Evolutionary conservation across 208 protist species (phyloP).

Genomic region (Acanthamoeba castellanii): DNA sequence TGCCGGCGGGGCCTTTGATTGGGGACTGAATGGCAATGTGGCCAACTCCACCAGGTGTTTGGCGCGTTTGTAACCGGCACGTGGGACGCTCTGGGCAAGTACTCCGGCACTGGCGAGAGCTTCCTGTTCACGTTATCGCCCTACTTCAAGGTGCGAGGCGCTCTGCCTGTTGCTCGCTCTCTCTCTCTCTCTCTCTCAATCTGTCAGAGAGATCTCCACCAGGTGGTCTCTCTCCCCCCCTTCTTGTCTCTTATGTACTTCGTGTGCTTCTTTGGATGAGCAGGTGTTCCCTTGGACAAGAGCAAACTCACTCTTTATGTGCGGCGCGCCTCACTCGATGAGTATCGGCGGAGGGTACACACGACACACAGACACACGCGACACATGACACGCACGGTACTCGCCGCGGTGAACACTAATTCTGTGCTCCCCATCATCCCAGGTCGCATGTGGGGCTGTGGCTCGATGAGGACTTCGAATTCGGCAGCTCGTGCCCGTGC

Average conservation of each 20-base stretch:
- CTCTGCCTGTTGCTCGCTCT: no score
- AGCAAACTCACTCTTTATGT: constrained; percentile 75
- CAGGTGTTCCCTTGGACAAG: constrained; percentile 74
- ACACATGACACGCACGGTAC: neutral
- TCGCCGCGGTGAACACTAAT: no score
- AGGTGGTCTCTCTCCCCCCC: neutral
- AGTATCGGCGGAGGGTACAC: constrained; percentile 77
- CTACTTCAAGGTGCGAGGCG: neutral
- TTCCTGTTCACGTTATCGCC: constrained; percentile 64
- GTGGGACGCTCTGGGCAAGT: neutral
- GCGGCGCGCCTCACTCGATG: constrained; percentile 43
- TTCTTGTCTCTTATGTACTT: neutral
- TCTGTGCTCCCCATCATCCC: neutral
- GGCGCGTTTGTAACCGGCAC: constrained; percentile 40
- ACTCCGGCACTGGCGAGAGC: constrained; percentile 62
- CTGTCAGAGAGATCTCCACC: no score
- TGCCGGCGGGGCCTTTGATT: neutral
- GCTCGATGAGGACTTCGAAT: constrained; percentile 77
- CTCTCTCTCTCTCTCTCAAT: no score
- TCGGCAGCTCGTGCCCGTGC: constrained; percentile 51
- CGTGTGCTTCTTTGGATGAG: neutral
- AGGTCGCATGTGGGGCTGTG: constrained; percentile 60
- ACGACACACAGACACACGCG: neutral
- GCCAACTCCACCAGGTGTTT: neutral
- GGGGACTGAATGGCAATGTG: neutral